phyloP scores from a whole-genome alignment of 2,329 filamentous ascomycete species.

The Leptographium wingfieldii region DNA sequence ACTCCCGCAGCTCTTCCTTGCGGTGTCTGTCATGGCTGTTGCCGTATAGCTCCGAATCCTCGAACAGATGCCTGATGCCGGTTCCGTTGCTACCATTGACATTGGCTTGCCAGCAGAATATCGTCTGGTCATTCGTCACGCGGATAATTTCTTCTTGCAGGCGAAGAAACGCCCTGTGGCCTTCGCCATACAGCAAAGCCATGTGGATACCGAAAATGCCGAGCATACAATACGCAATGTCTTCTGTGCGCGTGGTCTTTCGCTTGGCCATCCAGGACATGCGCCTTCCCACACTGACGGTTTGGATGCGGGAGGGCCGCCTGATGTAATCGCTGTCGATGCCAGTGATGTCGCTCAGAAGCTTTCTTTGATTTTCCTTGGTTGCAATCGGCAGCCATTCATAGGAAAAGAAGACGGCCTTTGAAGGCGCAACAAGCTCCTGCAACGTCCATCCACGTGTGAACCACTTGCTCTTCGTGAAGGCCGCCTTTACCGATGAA shows the following conservation, averaged over 20 bases:
- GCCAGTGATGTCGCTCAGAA: slow-evolving; percentile 17
- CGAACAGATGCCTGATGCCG: not conserved
- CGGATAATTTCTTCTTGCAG: slow-evolving; percentile 19
- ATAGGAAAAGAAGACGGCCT: slow-evolving; percentile 12
- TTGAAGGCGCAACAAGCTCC: slow-evolving; percentile 12
- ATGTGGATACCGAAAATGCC: slow-evolving; percentile 19
- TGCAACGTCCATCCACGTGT: slow-evolving; percentile 15
- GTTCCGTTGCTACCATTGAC: not conserved
- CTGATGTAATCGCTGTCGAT: slow-evolving; percentile 16
- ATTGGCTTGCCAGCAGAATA: slow-evolving; percentile 17
- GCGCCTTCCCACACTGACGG: slow-evolving; percentile 11
- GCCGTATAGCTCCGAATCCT: not conserved
- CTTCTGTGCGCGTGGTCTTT: slow-evolving; percentile 14
- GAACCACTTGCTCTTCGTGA: slow-evolving; percentile 8
- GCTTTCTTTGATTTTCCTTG: slow-evolving; percentile 14
- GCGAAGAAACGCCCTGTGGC: slow-evolving; percentile 13
- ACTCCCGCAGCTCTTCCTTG: not conserved
- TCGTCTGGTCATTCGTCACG: slow-evolving; percentile 15
- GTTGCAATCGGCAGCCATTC: slow-evolving; percentile 13
- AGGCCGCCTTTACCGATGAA: not conserved
- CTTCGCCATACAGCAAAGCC: slow-evolving; percentile 19
- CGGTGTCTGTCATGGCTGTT: not conserved
- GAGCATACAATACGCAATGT: slow-evolving; percentile 18
- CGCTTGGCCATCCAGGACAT: slow-evolving; percentile 18
- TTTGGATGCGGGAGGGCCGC: not conserved